phyloP scores from a whole-genome alignment of 345 rosid species.

The Eucalyptus paniculata region DNA sequence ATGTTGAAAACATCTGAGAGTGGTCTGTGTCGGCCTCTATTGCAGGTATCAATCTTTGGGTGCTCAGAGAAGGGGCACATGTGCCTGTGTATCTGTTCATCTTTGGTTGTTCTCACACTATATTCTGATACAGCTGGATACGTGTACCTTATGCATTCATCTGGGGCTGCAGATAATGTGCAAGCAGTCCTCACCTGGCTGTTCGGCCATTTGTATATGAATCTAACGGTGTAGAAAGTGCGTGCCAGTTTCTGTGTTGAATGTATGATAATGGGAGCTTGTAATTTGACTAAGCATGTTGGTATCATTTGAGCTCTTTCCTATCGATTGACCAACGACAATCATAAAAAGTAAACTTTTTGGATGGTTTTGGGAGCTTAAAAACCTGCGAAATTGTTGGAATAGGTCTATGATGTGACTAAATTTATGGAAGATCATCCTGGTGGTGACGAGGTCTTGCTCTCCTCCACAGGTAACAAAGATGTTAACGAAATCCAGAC shows the following conservation, averaged over 20 bases:
- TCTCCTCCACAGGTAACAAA: slow-evolving; percentile 45
- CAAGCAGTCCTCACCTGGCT: not conserved
- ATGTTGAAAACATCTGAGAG: not conserved
- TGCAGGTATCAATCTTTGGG: not conserved
- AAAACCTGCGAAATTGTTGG: not conserved
- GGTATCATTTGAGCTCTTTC: not conserved
- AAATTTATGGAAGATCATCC: slow-evolving; percentile 80
- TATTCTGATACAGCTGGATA: not conserved
- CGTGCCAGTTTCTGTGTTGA: not conserved
- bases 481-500: not conserved
- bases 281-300: not conserved
- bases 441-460: slow-evolving; percentile 70
- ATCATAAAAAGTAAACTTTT: not conserved
- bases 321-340: not conserved
- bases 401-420: slow-evolving; percentile 63
- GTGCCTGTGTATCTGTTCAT: not conserved
- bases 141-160: not conserved
- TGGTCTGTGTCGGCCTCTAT: not conserved
- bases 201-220: not conserved
- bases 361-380: not conserved
- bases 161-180: not conserved
- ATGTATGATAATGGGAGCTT: not conserved
- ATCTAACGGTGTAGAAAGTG: not conserved
- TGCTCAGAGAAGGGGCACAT: not conserved
- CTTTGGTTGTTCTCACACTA: not conserved